Evolutionary conservation across 2,329 filamentous ascomycete genomes (phyloP).

Genomic region (Talaromyces sp.): DNA sequence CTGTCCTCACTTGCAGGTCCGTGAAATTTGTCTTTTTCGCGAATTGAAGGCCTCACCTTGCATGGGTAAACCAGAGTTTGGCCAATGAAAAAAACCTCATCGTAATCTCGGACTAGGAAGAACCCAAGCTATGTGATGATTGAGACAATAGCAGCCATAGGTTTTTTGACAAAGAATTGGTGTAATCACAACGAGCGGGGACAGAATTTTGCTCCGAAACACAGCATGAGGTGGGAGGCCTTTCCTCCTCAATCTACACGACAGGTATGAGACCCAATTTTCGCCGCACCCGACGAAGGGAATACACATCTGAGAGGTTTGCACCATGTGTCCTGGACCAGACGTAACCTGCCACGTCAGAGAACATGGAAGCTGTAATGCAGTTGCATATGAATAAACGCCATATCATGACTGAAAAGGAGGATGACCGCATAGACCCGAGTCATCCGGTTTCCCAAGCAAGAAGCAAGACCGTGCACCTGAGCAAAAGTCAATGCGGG

Average conservation of each 20-base stretch:
- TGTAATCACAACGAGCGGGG: slow-evolving; percentile 5
- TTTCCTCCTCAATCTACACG: slow-evolving; percentile 18
- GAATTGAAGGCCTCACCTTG: slow-evolving; percentile 4
- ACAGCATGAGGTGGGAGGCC: slow-evolving; percentile 13
- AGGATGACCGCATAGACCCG: slow-evolving; percentile 30
- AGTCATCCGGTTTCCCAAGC: slow-evolving; percentile 32
- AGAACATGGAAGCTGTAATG: slow-evolving; percentile 36
- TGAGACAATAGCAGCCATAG: slow-evolving; percentile 4
- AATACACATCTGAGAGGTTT: slow-evolving; percentile 26
- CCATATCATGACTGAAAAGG: slow-evolving; percentile 33
- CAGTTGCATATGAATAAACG: slow-evolving; percentile 36
- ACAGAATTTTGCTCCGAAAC: slow-evolving; percentile 8
- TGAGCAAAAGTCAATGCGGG: slow-evolving; percentile 36
- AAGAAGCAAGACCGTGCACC: slow-evolving; percentile 35
- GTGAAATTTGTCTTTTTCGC: slow-evolving; percentile 11
- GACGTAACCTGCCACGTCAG: slow-evolving; percentile 41
- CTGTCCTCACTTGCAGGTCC: slow-evolving; percentile 19
- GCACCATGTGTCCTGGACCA: slow-evolving; percentile 26
- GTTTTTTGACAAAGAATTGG: not conserved
- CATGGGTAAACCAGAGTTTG: slow-evolving; percentile 12
- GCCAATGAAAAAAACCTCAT: slow-evolving; percentile 16
- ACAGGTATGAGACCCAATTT: slow-evolving; percentile 19
- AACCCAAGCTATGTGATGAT: not conserved
- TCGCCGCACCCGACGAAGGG: slow-evolving; percentile 24
- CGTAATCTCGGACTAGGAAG: not conserved